Percentiles rank a stretch among this genome's conserved stretches.
These are phyloP conservation scores for Hondaea fermentalgiana DNA, from an alignment of 108 stramenopile species.

Conservation along the genomic window DNA sequence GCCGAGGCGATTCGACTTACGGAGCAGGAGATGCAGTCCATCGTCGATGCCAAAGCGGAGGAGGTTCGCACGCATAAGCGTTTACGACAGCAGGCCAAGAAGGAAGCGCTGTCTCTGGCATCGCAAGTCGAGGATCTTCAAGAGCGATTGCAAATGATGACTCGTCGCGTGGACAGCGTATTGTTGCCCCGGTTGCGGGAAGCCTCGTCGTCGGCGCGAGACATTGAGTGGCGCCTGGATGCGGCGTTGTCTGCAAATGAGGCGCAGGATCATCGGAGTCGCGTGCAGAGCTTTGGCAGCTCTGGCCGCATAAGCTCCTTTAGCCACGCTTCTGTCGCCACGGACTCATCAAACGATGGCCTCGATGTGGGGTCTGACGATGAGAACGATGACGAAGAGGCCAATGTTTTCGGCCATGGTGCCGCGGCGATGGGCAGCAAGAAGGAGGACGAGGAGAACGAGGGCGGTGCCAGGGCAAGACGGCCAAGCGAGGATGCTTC, in stretches of 20 bases:
- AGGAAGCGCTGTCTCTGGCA: not conserved
- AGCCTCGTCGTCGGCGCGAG: not conserved
- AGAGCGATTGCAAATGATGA: not conserved
- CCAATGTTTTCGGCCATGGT: no score
- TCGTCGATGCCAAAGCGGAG: not conserved
- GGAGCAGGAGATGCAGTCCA: conserved; percentile 11
- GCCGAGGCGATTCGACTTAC: not conserved
- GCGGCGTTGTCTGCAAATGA: not conserved
- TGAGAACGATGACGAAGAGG: not conserved
- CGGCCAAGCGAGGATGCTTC: not conserved
- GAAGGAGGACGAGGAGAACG: not conserved
- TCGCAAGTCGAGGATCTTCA: not conserved
- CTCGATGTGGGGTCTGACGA: not conserved
- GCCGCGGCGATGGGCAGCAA: no score
- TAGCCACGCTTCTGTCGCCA: not conserved
- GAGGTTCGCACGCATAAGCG: not conserved
- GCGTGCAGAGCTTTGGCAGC: not conserved
- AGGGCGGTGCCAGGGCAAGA: not conserved
- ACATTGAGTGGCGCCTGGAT: conserved; percentile 3
- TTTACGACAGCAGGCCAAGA: not conserved
- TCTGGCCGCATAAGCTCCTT: not conserved
- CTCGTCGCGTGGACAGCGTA: not conserved
- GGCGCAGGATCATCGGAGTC: not conserved
- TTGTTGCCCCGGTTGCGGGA: not conserved
- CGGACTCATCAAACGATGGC: not conserved